phyloP scores from a whole-genome alignment of 2,329 filamentous ascomycete species.

The Penicillium capsulatum region DNA sequence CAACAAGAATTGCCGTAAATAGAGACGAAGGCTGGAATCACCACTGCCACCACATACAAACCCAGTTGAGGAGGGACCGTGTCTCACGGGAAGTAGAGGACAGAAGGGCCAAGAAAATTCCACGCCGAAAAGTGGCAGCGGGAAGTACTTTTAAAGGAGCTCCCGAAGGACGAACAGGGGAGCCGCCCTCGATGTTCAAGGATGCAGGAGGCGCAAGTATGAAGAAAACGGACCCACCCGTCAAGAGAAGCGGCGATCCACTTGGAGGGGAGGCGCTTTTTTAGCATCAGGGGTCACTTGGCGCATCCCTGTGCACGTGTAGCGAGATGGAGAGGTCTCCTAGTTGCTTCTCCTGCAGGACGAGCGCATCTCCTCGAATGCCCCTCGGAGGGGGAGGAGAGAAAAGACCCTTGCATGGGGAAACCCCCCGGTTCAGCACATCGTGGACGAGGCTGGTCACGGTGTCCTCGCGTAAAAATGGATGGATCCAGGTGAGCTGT shows the following conservation, averaged over 20 bases:
- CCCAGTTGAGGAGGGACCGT: no score
- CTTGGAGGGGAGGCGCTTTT: conserved; percentile 10
- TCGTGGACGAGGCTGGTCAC: conserved; percentile 11
- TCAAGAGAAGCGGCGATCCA: conserved; percentile 14
- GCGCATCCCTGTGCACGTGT: conserved; percentile 24
- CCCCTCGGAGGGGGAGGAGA: not conserved
- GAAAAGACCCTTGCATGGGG: conserved; percentile 10
- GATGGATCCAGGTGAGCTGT: conserved; percentile 32
- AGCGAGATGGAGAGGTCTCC: conserved; percentile 5
- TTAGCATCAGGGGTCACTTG: conserved; percentile 7
- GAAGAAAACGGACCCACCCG: conserved; percentile 14
- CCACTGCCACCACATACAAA: no score
- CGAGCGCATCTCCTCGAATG: not conserved
- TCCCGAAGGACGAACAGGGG: conserved; percentile 14
- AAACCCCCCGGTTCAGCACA: no score
- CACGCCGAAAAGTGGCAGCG: no score
- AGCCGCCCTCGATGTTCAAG: conserved; percentile 22
- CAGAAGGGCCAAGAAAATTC: no score
- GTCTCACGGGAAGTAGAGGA: no score
- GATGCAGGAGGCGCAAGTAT: conserved; percentile 13
- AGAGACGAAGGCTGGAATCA: no score
- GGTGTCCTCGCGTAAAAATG: conserved; percentile 16
- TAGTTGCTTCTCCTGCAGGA: conserved; percentile 7
- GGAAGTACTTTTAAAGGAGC: conserved; percentile 10
- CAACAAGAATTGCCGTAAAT: no score